Base-by-base conservation (phyloP, 768 basidiomycete genomes). In the Rhizopogon sp. region DNA sequence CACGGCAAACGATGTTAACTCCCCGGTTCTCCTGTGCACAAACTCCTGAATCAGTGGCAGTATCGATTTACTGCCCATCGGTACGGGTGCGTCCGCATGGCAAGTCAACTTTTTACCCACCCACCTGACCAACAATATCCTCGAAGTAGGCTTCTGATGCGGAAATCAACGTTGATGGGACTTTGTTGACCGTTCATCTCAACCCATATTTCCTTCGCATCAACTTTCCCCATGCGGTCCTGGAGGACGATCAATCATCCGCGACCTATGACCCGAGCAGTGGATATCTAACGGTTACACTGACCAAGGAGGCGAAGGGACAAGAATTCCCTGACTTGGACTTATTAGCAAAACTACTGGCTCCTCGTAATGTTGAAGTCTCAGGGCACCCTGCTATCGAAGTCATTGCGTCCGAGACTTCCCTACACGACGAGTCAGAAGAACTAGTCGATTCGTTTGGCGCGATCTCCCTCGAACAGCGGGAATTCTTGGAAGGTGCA, bases 141-240 rank as follows among this genome's bases (percentile, higher is more conserved):
- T 50, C 44, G 56, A 66, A 63, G 67, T 79, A 93, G 90, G 88
- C 91, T 10, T 81, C 85, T 41, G 91, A 93, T 59, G 81, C 85
- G 33, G 91, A 93, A 67, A 85, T 91, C 49, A 76, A 87, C 59
- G 82, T 90, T 54, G 86, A 90, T 63, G 81, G 81, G 52, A 80
- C 80, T 28, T 69, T 87, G 46, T 76, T 93, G 66, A 84, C 82
- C 17, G 72, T 91, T 40, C 84, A 93, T 62, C 80, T 92, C 66
- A 89, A 88, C 56, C 91, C 91, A 2, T 94, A 93, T 65, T 93
- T 88, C 62, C 76, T 93, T 52, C 85, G 90, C 1, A 76, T 94
- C 58, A 83, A 84, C 62, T 91, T 94, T 66, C 75, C 86, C 29
- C 79, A 87, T 60, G 67, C 80, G 0, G 66, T 87, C 25, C 60